Base-by-base conservation (phyloP, 1,139 yeast genomes). In the Spathaspora sp. region DNA sequence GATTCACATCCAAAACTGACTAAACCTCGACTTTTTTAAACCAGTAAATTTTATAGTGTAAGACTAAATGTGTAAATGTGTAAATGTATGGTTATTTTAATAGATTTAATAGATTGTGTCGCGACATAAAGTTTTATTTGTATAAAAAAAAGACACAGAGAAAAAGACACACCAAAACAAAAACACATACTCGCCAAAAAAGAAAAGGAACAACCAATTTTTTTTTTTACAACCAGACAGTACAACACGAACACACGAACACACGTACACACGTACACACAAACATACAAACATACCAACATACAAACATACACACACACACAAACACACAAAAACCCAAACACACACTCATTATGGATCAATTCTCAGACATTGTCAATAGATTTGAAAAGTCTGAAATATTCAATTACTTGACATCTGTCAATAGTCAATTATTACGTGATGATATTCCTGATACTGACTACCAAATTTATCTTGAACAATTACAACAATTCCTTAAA, bases 331-430 rank as follows among this genome's bases (percentile, higher is more conserved):
- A n/a, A n/a, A n/a, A n/a, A n/a, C n/a, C n/a, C n/a, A n/a, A n/a
- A 20, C 23, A 20, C 23, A 20, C 23, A 20, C 23, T 29, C 18
- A 16, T 8, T n/a, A 52, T 51, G 54, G 52, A 49, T 37, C 49
- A 48, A 16, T 63, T 66, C 46, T 48, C 54, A 11, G 55, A 49
- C 5, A 39, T 60, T 26, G 47, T 62, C 45, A 43, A 48, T 9
- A 53, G 56, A 10, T 58, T 56, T 46, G 59, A 64, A 39, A 60
- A 60, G 42, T 24, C 56, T 15, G 60, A 55, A 37, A 33, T 66
- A 15, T 62, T 62, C 46, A 59, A 55, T 38, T 65, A 60, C 47
- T 55, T 69, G 33, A 38, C 40, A n/a, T 18, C 23, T 20, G 54
- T 65, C 16, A 52, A 55, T 23, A 52, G 65, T 39, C 51, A 44